Base-by-base conservation (phyloP, 2,329 filamentous ascomycete species). In the Botrytis cinerea region DNA sequence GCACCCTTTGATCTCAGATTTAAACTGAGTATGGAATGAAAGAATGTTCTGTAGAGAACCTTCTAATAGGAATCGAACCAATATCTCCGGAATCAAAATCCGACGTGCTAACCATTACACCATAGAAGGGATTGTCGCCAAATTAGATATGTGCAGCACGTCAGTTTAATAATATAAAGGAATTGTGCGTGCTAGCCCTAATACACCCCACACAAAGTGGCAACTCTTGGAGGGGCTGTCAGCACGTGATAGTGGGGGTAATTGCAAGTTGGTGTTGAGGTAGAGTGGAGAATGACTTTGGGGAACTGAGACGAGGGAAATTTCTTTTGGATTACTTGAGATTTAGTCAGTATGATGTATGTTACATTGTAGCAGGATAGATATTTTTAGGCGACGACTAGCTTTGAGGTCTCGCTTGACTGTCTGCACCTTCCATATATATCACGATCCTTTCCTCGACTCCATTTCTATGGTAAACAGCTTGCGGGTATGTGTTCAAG, bases 21-120 rank as follows among this genome's bases (percentile, higher is more conserved):
- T 10, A 59, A 73, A 46, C 71, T 73, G 54, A 45, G 35, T 32
- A 62, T 59, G 60, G 43, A 16, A 62, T 16, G 35, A 28, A 14
- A 40, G 71, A 70, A 63, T n/a, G 32, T 73, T 73, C 71, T 5
- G n/a, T 1, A 32, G 8, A 62, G 71, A 73, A 73, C 62, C 64
- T 72, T 60, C 70, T 68, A 73, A 73, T 73, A 73, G 71, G 71
- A 73, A 73, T 73, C 71, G 71, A 73, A 73, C 71, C 71, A 73
- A 73, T 73, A 73, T 73, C 71, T 73, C 71, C 70, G 28, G 70
- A 72, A 72, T 72, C 70, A 72, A 67, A 72, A 72, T 72, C 70
- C 35, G 35, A 45, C 35, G 64, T 73, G 71, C 71, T 73, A 45
- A 73, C 71, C 71, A 70, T 73, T 73, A 73, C 71, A 72, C 70